Conservation (phyloP, 345 rosid genomes). For the Eucalyptus cladocalyx region DNA sequence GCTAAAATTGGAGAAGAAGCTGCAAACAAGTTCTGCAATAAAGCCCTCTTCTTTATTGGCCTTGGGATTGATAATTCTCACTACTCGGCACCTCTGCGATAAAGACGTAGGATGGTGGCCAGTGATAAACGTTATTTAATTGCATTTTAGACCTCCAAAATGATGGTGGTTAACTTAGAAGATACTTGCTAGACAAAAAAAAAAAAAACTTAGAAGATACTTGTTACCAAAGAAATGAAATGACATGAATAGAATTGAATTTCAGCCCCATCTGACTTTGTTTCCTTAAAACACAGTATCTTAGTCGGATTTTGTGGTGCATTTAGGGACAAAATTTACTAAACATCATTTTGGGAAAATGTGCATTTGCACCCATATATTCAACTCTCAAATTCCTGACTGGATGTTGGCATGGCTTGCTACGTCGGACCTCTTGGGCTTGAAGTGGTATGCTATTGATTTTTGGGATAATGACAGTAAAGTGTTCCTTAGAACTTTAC, state of each 20-base stretch:
- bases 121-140: too few species aligned
- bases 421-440: not conserved
- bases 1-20: conserved; percentile 50
- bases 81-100: not conserved
- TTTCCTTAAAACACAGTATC: not conserved
- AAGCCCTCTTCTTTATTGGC: conserved; percentile 69
- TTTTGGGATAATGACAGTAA: not conserved
- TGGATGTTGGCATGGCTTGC: not conserved
- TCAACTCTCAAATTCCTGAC: not conserved
- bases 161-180: not conserved
- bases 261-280: not conserved
- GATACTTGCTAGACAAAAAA: too few species aligned
- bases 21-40: conserved; percentile 52
- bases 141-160: not conserved
- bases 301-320: not conserved
- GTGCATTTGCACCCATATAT: not conserved
- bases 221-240: not conserved
- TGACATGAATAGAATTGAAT: not conserved
- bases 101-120: too few species aligned
- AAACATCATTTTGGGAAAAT: not conserved
- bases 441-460: not conserved
- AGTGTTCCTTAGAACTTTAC: not conserved
- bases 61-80: conserved; percentile 26
- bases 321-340: not conserved
- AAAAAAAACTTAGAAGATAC: not conserved